These are phyloP conservation scores for Phragmites australis DNA, from an alignment of 176 grass and related monocot species.

Conservation along the genomic window DNA sequence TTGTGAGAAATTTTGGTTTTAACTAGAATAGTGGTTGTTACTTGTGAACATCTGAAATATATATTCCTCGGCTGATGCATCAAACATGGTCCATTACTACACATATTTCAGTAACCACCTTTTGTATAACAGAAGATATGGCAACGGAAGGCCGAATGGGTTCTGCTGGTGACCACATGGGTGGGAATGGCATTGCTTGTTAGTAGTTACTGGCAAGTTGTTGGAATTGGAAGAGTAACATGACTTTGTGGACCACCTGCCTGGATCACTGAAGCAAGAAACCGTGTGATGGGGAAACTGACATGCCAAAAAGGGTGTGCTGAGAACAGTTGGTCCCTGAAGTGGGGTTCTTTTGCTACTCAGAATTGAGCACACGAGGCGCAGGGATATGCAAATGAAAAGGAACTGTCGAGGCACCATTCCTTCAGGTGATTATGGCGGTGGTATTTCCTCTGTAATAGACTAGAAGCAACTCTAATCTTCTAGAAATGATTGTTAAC, in stretches of 20 bases:
- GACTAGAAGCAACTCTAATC: conserved; percentile 35
- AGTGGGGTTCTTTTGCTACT: background rate
- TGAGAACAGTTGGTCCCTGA: background rate
- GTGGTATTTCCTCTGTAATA: conserved; percentile 26
- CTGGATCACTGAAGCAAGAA: conserved; percentile 32
- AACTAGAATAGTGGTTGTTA: background rate
- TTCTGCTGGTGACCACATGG: conserved; percentile 45
- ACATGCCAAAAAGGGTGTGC: background rate
- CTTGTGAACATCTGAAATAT: background rate
- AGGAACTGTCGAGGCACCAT: background rate
- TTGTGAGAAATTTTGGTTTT: background rate
- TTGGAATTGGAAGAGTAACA: conserved; percentile 27
- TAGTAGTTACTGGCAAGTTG: conserved; percentile 19
- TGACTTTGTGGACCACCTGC: conserved; percentile 20
- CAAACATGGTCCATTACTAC: background rate
- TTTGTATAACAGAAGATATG: conserved; percentile 46
- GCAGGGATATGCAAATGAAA: background rate
- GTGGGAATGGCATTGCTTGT: conserved; percentile 42
- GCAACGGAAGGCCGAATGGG: conserved; percentile 33
- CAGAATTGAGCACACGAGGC: background rate
- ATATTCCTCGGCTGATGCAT: background rate
- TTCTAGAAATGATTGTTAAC: conserved; percentile 32
- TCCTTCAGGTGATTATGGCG: background rate
- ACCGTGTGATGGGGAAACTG: background rate
- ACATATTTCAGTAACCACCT: conserved; percentile 15